Conservation (phyloP, 768 basidiomycete genomes). For the Trametes punicea region DNA sequence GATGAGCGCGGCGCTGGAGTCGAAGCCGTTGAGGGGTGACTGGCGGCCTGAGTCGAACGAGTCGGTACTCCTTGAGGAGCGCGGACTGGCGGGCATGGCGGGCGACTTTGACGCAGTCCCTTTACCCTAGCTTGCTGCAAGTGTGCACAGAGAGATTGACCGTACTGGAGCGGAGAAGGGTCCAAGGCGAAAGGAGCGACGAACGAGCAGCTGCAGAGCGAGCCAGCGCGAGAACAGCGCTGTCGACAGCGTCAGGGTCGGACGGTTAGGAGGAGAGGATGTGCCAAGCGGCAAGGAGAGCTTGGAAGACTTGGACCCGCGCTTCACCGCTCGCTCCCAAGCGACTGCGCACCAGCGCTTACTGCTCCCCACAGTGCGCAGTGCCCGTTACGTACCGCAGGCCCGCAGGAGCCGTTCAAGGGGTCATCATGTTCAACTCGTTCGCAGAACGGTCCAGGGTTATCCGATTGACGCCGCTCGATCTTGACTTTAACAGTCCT, state of each 20-base stretch:
- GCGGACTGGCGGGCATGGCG: conserved; percentile 16
- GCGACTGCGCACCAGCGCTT: background rate
- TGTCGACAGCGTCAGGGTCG: conserved; percentile 7
- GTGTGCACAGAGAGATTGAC: too few relatives aligned
- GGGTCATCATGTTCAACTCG: too few relatives aligned
- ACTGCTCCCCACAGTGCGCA: background rate
- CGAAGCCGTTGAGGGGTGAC: conserved; percentile 27
- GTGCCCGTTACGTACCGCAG: too few relatives aligned
- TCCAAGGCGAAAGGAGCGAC: conserved; percentile 3
- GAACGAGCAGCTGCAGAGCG: conserved; percentile 15
- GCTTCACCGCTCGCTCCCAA: too few relatives aligned
- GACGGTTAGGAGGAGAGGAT: background rate
- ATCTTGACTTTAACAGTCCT: too few relatives aligned
- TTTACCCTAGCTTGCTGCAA: too few relatives aligned
- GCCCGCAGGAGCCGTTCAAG: too few relatives aligned
- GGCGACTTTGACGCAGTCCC: too few relatives aligned
- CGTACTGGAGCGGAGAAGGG: background rate
- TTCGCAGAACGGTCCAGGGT: too few relatives aligned
- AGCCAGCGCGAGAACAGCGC: conserved; percentile 16
- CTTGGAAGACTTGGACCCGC: background rate
- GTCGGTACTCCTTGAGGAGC: conserved; percentile 24
- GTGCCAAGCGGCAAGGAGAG: background rate
- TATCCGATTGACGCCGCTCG: too few relatives aligned
- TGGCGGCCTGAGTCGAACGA: conserved; percentile 24
- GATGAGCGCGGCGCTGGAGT: conserved; percentile 55